Conservation (phyloP, 225 moss, liverwort and hornwort genomes). For the Pseudoscleropodium purum region DNA sequence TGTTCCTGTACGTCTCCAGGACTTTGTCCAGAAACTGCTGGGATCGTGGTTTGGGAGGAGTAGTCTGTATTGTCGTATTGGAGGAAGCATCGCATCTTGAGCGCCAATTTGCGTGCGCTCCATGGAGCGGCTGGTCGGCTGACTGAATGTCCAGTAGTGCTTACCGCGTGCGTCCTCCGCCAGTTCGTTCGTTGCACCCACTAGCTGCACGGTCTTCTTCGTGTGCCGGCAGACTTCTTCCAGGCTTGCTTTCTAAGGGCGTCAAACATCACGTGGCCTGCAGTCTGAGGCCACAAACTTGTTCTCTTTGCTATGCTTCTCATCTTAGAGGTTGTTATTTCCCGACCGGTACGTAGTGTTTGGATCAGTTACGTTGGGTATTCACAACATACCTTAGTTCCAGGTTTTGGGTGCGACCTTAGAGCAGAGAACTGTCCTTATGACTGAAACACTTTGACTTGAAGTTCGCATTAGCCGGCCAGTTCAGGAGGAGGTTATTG, state of each 20-base stretch:
- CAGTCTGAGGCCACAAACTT: neutral
- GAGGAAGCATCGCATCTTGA: neutral
- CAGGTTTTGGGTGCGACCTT: neutral
- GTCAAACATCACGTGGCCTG: neutral
- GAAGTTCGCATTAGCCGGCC: neutral
- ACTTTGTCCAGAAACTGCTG: neutral
- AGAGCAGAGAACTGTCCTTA: neutral
- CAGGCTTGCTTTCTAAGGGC: neutral
- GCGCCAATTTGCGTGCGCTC: neutral
- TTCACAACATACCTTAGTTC: neutral
- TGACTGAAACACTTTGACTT: neutral
- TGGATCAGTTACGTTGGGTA: neutral
- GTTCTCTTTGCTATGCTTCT: neutral
- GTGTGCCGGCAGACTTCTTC: neutral
- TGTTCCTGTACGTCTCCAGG: neutral
- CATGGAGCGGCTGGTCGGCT: neutral
- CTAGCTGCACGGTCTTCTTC: neutral
- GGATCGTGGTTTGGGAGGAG: neutral
- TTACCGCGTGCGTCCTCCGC: neutral
- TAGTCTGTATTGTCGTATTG: neutral
- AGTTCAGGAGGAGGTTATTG: neutral
- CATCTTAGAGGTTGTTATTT: neutral
- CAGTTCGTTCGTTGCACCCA: neutral
- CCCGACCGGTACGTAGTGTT: neutral
- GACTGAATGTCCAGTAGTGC: neutral